A percentile compares a stretch with the other conserved stretches of the same genome.
These are phyloP conservation scores for Terana coerulea DNA, from an alignment of 768 basidiomycete genomes.

Conservation along the genomic window DNA sequence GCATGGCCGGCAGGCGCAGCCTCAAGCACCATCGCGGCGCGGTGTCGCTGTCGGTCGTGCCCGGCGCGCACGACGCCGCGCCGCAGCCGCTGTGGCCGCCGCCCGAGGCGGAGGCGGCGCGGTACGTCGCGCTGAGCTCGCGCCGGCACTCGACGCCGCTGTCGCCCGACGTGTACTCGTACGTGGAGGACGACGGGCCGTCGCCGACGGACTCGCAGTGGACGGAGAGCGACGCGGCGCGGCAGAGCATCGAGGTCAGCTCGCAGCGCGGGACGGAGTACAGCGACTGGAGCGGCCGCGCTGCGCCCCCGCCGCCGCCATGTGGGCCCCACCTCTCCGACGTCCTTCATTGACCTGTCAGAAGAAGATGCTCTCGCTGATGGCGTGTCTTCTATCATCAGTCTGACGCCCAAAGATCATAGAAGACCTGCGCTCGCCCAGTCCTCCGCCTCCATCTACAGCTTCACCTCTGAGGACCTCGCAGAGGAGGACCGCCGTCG, in stretches of 20 bases:
- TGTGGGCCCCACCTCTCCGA: slow-evolving; percentile 29
- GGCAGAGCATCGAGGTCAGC: slow-evolving; percentile 21
- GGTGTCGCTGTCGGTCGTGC: slow-evolving; percentile 22
- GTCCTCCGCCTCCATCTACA: slow-evolving; percentile 18
- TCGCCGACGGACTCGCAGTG: slow-evolving; percentile 4
- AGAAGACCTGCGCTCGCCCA: slow-evolving; percentile 41
- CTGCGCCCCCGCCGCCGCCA: slow-evolving; percentile 3
- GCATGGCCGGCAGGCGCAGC: slow-evolving; percentile 6
- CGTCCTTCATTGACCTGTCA: slow-evolving; percentile 66
- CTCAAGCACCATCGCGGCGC: slow-evolving; percentile 20
- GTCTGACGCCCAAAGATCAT: slow-evolving; percentile 25
- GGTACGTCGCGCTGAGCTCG: slow-evolving; percentile 25
- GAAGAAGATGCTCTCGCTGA: slow-evolving; percentile 49
- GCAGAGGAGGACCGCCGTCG: slow-evolving; percentile 61
- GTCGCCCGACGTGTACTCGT: slow-evolving; percentile 41
- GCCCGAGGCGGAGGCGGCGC: slow-evolving; percentile 25
- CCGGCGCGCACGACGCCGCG: slow-evolving; percentile 11
- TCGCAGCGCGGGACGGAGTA: slow-evolving; percentile 16
- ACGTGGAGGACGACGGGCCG: slow-evolving; percentile 13
- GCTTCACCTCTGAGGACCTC: slow-evolving; percentile 38
- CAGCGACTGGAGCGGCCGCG: slow-evolving; percentile 15
- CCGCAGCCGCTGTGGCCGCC: slow-evolving; percentile 30
- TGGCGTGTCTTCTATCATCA: slow-evolving; percentile 28
- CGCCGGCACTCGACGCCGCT: slow-evolving; percentile 57
- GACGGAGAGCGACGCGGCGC: slow-evolving; percentile 2